Conservation (phyloP, 1,139 yeast genomes). For the Protomyces lactucae-debilis region DNA sequence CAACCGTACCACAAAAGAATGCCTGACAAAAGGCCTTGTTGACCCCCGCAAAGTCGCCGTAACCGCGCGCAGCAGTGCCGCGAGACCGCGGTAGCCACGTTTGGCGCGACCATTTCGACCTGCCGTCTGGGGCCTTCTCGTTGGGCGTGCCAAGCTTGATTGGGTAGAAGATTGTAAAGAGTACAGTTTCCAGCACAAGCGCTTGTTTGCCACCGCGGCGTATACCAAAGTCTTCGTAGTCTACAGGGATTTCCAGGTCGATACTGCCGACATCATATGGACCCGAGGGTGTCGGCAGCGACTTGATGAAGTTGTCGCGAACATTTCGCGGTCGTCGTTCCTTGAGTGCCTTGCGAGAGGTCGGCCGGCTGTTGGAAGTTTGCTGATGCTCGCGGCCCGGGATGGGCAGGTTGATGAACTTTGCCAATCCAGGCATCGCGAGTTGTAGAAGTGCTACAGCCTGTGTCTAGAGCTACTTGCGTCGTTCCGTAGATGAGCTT, state of each 20-base stretch:
- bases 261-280: conserved; percentile 26
- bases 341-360: conserved; percentile 7
- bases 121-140: conserved; percentile 15
- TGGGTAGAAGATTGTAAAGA: conserved; percentile 23
- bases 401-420: neutral
- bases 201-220: conserved; percentile 8
- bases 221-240: conserved; percentile 8
- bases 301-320: conserved; percentile 14
- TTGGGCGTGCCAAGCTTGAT: conserved; percentile 12
- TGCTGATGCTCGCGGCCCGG: neutral
- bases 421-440: neutral
- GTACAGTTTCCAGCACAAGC: conserved; percentile 16
- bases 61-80: conserved; percentile 10
- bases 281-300: conserved; percentile 22
- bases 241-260: conserved; percentile 24
- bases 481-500: too few species aligned
- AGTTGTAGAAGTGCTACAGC: too few species aligned
- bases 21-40: conserved; percentile 12
- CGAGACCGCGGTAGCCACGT: conserved; percentile 18
- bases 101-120: conserved; percentile 20
- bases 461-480: too few species aligned
- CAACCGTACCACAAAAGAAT: conserved; percentile 20
- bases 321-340: conserved; percentile 11
- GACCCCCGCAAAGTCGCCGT: conserved; percentile 25
- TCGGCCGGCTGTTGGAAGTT: conserved; percentile 8